A percentile compares a stretch with the other conserved stretches of the same genome.
phyloP scores from a whole-genome alignment of 2,329 filamentous ascomycete genomes.

The Epichloe gansuensis region DNA sequence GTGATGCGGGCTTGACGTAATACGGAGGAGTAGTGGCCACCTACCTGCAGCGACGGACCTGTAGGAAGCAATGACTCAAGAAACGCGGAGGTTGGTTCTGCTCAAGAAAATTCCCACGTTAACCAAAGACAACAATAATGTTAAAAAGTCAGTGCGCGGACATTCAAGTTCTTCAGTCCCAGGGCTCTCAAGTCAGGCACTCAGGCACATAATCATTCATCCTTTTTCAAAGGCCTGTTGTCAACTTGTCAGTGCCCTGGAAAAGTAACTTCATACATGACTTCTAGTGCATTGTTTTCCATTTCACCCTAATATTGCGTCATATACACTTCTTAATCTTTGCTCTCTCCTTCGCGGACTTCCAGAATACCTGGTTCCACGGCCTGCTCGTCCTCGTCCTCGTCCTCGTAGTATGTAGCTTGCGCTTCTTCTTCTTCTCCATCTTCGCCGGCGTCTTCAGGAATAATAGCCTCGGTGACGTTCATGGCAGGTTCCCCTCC shows the following conservation, averaged over 20 bases:
- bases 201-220: too few species aligned
- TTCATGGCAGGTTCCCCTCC: slow-evolving; percentile 12
- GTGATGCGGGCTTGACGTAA: too few species aligned
- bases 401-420: slow-evolving; percentile 19
- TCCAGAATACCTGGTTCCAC: slow-evolving; percentile 25
- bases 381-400: slow-evolving; percentile 18
- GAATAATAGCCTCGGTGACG: slow-evolving; percentile 16
- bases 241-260: too few species aligned
- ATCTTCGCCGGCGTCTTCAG: slow-evolving; percentile 17
- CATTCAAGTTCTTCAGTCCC: too few species aligned
- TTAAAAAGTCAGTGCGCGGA: too few species aligned
- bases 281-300: not conserved
- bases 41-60: too few species aligned
- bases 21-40: too few species aligned
- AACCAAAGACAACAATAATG: too few species aligned
- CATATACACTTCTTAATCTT: not conserved
- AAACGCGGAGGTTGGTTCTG: not conserved
- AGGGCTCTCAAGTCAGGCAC: too few species aligned
- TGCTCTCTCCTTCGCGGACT: slow-evolving; percentile 17
- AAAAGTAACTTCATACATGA: too few species aligned
- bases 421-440: slow-evolving; percentile 17
- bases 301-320: not conserved
- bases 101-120: too few species aligned
- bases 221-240: too few species aligned
- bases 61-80: not conserved